A percentile compares a stretch with the other conserved stretches of the same genome.
These are phyloP conservation scores for Cladophialophora exuberans DNA, from an alignment of 2,329 filamentous ascomycete genomes.

Conservation along the genomic window DNA sequence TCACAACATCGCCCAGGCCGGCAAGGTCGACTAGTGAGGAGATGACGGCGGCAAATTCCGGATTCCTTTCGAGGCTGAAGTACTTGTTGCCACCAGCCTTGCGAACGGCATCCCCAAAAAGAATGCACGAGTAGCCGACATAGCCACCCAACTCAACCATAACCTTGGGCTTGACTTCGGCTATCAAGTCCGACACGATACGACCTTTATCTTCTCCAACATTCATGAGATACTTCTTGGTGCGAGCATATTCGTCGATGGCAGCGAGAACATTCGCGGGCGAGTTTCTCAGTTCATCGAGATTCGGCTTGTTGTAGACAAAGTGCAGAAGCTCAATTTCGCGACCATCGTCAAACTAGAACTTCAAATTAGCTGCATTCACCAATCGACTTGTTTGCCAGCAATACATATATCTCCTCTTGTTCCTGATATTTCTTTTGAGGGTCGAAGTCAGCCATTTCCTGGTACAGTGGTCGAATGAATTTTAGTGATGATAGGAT, in stretches of 20 bases:
- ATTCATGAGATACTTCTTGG: conserved; percentile 76
- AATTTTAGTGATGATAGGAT: background rate
- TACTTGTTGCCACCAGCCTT: conserved; percentile 67
- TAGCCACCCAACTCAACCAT: conserved; percentile 84
- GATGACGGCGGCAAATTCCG: conserved; percentile 73
- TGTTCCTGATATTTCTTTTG: conserved; percentile 31
- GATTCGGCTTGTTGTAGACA: conserved; percentile 63
- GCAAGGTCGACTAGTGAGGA: conserved; percentile 72
- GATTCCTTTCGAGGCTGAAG: conserved; percentile 72
- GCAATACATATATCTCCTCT: conserved; percentile 31
- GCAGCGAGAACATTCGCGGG: conserved; percentile 66
- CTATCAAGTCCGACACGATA: conserved; percentile 71
- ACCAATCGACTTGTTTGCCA: background rate
- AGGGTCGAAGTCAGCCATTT: conserved; percentile 28
- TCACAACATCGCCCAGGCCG: conserved; percentile 70
- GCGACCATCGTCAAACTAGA: conserved; percentile 69
- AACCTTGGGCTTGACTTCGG: conserved; percentile 64
- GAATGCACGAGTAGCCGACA: conserved; percentile 77
- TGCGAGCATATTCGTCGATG: conserved; percentile 71
- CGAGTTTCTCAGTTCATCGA: conserved; percentile 66
- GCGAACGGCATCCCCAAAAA: conserved; percentile 70
- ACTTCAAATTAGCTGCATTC: background rate
- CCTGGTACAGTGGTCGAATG: too few species aligned
- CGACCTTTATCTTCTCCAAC: conserved; percentile 74
- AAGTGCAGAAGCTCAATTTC: conserved; percentile 74